Evolutionary conservation across 805 yeast genomes (phyloP).

Genomic region (Metschnikowia picachoensis): DNA sequence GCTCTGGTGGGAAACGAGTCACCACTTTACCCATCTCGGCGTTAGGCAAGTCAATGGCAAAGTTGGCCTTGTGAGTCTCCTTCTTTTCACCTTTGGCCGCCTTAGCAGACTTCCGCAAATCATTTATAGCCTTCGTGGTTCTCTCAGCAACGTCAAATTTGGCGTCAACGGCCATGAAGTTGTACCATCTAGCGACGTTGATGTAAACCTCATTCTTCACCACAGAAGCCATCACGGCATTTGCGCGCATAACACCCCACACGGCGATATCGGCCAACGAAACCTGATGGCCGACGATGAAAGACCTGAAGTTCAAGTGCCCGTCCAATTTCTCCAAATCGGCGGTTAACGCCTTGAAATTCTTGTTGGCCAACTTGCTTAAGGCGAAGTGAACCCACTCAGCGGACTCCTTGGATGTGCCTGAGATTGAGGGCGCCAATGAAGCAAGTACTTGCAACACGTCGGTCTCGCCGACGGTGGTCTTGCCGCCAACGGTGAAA

Average conservation of each 20-base stretch:
- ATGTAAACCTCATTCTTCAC: conserved; percentile 79
- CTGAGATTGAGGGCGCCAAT: conserved; percentile 46
- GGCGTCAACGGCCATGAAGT: conserved; percentile 56
- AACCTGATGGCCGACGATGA: conserved; percentile 60
- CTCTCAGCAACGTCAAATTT: conserved; percentile 66
- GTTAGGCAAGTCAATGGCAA: conserved; percentile 86
- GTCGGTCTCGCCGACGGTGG: conserved; percentile 39
- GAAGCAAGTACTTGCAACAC: conserved; percentile 49
- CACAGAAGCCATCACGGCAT: conserved; percentile 88
- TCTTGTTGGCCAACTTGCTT: conserved; percentile 69
- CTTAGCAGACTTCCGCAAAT: conserved; percentile 67
- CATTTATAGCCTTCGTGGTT: conserved; percentile 65
- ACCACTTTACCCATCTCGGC: conserved; percentile 95
- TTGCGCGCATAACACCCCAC: conserved; percentile 93
- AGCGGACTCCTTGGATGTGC: conserved; percentile 16
- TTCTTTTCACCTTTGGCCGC: conserved; percentile 69
- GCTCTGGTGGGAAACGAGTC: conserved; percentile 99
- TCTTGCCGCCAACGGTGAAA: conserved; percentile 42
- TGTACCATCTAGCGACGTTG: conserved; percentile 93
- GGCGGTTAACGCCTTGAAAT: conserved; percentile 79
- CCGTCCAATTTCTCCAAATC: conserved; percentile 78
- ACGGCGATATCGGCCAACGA: conserved; percentile 80
- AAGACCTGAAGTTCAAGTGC: conserved; percentile 82
- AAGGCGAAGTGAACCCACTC: conserved; percentile 71
- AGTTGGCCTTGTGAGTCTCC: conserved; percentile 90